Evolutionary conservation across 2,329 filamentous ascomycete genomes (phyloP).

Genomic region (Aspergillus sp.): DNA sequence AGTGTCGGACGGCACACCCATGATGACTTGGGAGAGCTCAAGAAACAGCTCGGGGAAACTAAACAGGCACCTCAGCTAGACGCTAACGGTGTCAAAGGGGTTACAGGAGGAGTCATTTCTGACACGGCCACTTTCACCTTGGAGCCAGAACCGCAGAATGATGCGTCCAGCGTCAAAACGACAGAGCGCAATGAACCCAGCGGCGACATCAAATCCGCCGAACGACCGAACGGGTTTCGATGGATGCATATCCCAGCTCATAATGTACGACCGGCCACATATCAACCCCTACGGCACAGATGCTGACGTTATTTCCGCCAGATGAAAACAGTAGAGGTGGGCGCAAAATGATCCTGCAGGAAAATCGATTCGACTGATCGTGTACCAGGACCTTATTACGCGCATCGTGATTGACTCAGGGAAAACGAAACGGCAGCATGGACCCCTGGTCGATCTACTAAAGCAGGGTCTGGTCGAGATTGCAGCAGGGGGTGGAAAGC

Average conservation of each 20-base stretch:
- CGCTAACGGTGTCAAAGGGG: neutral
- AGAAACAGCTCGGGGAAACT: neutral
- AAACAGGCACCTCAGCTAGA: neutral
- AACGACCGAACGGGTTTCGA: conserved; percentile 1
- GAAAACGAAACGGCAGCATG: conserved; percentile 3
- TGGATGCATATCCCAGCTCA: conserved; percentile 5
- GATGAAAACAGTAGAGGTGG: conserved; percentile 1
- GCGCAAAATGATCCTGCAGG: neutral
- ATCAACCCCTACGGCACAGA: neutral
- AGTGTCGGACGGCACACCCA: neutral
- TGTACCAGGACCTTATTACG: conserved; percentile 2
- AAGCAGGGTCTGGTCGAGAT: conserved; percentile 4
- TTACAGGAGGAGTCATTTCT: neutral
- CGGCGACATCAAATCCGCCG: too few species aligned
- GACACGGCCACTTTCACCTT: neutral
- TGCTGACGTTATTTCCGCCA: neutral
- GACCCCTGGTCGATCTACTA: conserved; percentile 3
- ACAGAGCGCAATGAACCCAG: too few species aligned
- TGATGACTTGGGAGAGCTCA: neutral
- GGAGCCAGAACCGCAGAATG: too few species aligned
- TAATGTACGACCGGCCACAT: neutral
- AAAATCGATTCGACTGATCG: neutral
- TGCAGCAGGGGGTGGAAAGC: conserved; percentile 5
- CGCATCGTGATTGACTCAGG: conserved; percentile 1
- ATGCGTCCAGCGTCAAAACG: too few species aligned